Conservation (phyloP, 2,329 filamentous ascomycete genomes). For the Epichloe hybrida region DNA sequence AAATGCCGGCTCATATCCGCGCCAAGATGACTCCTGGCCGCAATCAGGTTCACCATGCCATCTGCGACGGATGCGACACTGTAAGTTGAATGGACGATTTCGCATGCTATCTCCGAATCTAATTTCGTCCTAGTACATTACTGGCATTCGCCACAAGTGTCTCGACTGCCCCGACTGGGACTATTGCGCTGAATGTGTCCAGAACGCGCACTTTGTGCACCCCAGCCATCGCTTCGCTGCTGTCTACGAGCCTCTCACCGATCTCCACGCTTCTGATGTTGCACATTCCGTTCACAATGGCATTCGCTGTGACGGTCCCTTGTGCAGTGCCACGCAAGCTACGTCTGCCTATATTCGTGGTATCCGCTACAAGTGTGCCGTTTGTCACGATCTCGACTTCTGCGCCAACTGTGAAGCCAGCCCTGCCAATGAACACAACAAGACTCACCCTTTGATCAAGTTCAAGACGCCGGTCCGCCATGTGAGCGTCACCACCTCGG, state of each 20-base stretch:
- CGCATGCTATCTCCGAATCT: neutral
- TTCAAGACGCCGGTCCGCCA: constrained; percentile 87
- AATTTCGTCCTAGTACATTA: constrained; percentile 41
- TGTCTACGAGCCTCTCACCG: constrained; percentile 58
- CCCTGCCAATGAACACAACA: constrained; percentile 75
- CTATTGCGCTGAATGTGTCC: constrained; percentile 68
- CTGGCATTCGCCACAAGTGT: constrained; percentile 90
- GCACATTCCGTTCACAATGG: constrained; percentile 51
- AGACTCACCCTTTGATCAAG: constrained; percentile 93
- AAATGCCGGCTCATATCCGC: constrained; percentile 46
- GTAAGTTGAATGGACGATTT: constrained; percentile 15
- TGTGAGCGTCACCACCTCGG: constrained; percentile 73
- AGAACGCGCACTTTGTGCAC: constrained; percentile 55
- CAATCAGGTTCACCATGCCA: constrained; percentile 68
- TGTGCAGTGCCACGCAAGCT: constrained; percentile 51
- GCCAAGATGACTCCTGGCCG: constrained; percentile 66
- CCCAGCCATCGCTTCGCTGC: constrained; percentile 78
- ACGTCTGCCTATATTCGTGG: constrained; percentile 65
- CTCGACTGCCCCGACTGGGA: constrained; percentile 96
- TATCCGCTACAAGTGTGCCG: constrained; percentile 89
- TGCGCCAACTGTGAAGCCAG: constrained; percentile 87
- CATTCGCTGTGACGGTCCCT: constrained; percentile 88
- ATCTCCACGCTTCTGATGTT: constrained; percentile 9
- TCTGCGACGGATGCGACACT: constrained; percentile 85
- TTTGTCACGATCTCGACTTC: constrained; percentile 91